Conservation (phyloP, 2,329 filamentous ascomycete genomes). For the Epichloe festucae region DNA sequence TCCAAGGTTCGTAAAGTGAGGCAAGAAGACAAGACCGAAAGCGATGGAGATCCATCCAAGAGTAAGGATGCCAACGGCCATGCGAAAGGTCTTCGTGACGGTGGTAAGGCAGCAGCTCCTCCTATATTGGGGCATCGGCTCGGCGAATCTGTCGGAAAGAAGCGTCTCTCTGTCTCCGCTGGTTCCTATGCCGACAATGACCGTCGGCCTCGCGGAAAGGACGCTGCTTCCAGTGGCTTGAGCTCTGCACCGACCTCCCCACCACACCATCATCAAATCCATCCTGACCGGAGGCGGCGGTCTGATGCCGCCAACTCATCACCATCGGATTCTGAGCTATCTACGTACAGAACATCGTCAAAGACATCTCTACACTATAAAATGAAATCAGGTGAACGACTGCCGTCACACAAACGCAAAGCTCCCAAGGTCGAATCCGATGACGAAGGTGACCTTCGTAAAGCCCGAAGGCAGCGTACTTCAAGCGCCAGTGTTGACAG, state of each 20-base stretch:
- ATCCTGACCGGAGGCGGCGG: constrained; percentile 21
- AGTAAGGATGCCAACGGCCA: constrained; percentile 18
- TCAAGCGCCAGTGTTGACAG: constrained; percentile 30
- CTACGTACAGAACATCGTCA: constrained; percentile 27
- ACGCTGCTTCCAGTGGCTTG: constrained; percentile 38
- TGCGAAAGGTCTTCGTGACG: constrained; percentile 19
- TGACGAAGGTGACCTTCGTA: constrained; percentile 41
- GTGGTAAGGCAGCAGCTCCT: constrained; percentile 19
- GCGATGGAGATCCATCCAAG: constrained; percentile 30
- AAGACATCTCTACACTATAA: constrained; percentile 35
- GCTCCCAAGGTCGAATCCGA: constrained; percentile 41
- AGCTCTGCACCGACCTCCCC: constrained; percentile 48
- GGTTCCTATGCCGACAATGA: constrained; percentile 24
- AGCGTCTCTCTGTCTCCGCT: constrained; percentile 26
- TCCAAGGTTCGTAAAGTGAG: constrained; percentile 52
- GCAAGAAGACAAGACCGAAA: constrained; percentile 50
- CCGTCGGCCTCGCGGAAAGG: constrained; percentile 30
- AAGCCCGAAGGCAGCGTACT: constrained; percentile 39
- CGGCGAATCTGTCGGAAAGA: constrained; percentile 32
- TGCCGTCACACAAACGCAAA: constrained; percentile 39
- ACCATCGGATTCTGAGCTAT: constrained; percentile 42
- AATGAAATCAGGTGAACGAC: constrained; percentile 32
- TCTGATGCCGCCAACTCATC: constrained; percentile 25
- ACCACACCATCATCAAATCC: constrained; percentile 19
- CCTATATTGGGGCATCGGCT: constrained; percentile 22